Base-by-base conservation (phyloP, 2,329 filamentous ascomycete species). In the Allantophomopsis cytisporea region DNA sequence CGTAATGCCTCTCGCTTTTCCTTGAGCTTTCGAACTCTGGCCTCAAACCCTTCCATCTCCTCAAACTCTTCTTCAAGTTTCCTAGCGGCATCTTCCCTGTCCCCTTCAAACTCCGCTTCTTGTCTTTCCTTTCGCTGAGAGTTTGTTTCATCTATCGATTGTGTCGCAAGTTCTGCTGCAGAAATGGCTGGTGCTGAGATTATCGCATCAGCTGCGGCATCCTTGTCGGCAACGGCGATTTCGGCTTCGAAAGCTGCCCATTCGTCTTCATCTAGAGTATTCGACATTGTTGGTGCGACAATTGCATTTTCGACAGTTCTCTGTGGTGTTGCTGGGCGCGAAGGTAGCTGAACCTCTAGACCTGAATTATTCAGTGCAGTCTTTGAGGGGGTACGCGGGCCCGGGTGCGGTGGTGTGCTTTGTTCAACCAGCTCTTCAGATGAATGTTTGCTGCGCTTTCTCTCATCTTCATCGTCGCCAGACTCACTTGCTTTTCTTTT, bases 161-260 rank as follows among this genome's bases (percentile, higher is more conserved):
- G 68, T 11, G 66, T 69, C 1, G 71, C 75, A 0, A 80, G 47
- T 50, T 85, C 72, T 4, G 73, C 73, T 1, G 74, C 69, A 2
- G 75, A 73, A 54, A 86, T 64, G 2, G 79, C 80, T 0, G 79
- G 76, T 0, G 80, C 81, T 2, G 71, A 77, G 46, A 86, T 84
- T 2, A 76, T 73, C 6, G 73, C 76, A 42, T 71, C 66, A 13
- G 43, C 33, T 21, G 45, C 43, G 12, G 60, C 50, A 2, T 52
- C 53, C 20, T 56, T 49, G 17, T 63, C 54, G 21, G 63, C 60
- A 14, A 53, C 53, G 7, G 76, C 80, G 40, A 94, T 77, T 39
- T 94, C 84, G 2, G 83, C 82, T 55, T 94, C 81, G 54, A 94
- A 93, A 7, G 84, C 83, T 2, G 83, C 81, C 83, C 83, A 91